Conservation (phyloP, 805 yeast genomes). For the Saturnispora diversa region DNA sequence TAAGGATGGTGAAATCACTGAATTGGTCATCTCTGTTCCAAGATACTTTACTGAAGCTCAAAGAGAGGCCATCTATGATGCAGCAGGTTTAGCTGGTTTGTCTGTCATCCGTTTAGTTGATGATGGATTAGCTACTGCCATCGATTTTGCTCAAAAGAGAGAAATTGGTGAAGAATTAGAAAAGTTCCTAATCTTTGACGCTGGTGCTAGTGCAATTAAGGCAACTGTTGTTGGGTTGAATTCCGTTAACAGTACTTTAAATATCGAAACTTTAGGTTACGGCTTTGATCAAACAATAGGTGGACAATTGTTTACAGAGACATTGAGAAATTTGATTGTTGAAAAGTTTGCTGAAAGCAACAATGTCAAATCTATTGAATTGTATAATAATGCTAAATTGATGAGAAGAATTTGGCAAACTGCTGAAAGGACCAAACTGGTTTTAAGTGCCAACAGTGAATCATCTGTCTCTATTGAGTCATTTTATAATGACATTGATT, state of each 20-base stretch:
- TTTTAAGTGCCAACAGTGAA: constrained; percentile 82
- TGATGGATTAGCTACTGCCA: constrained; percentile 88
- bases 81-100: constrained; percentile 62
- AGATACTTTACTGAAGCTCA: constrained; percentile 56
- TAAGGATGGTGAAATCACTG: constrained; percentile 39
- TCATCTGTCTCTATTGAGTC: constrained; percentile 73
- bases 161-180: constrained; percentile 32
- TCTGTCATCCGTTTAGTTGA: constrained; percentile 63
- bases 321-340: constrained; percentile 52
- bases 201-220: constrained; percentile 88
- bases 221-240: constrained; percentile 73
- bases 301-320: constrained; percentile 65
- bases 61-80: constrained; percentile 63
- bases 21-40: constrained; percentile 72
- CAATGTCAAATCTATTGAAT: constrained; percentile 7
- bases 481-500: constrained; percentile 64
- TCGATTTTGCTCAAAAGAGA: constrained; percentile 60
- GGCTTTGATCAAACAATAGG: constrained; percentile 64
- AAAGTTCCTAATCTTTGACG: constrained; percentile 69
- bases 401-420: constrained; percentile 65
- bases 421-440: constrained; percentile 81
- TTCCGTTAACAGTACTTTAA: constrained; percentile 34
- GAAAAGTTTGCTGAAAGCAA: constrained; percentile 42
- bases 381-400: constrained; percentile 46
- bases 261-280: constrained; percentile 60